phyloP scores from a whole-genome alignment of 1,284 basidiomycete species.

The Leccinum pachyderme region DNA sequence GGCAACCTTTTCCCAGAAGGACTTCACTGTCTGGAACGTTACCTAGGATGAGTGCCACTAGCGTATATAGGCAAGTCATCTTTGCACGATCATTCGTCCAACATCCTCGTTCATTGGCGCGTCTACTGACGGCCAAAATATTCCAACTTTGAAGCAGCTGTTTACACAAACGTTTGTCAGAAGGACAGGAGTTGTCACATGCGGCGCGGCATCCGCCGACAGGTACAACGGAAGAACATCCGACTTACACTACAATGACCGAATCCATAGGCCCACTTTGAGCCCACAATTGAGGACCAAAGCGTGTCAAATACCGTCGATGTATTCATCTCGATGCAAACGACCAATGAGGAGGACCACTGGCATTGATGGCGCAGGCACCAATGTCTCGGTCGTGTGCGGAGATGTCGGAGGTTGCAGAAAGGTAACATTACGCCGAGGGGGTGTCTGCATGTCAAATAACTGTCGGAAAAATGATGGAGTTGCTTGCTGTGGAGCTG shows the following conservation, averaged over 20 bases:
- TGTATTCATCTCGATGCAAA: not conserved
- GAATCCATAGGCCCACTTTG: not conserved
- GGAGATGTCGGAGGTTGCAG: constrained; percentile 4
- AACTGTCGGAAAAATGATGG: constrained; percentile 5
- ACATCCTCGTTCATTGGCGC: not conserved
- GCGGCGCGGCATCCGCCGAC: constrained; percentile 4
- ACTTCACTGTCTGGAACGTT: not conserved
- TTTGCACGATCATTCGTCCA: not conserved
- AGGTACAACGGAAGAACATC: not conserved
- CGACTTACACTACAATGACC: not conserved
- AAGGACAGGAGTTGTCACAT: not conserved
- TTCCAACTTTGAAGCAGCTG: not conserved
- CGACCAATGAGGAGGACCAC: not conserved
- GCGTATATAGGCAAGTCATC: not conserved
- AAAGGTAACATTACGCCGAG: constrained; percentile 3
- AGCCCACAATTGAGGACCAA: not conserved
- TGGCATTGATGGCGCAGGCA: constrained; percentile 2
- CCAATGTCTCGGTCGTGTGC: constrained; percentile 12
- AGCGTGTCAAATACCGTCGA: not conserved
- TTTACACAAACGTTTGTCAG: not conserved
- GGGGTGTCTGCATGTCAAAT: constrained; percentile 4
- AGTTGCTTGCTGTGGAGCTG: not conserved
- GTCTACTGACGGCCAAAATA: not conserved
- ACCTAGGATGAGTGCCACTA: not conserved
- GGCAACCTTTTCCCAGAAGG: not conserved